Evolutionary conservation across 1,284 basidiomycete genomes (phyloP).

Genomic region (Ustilago vetiveriae): DNA sequence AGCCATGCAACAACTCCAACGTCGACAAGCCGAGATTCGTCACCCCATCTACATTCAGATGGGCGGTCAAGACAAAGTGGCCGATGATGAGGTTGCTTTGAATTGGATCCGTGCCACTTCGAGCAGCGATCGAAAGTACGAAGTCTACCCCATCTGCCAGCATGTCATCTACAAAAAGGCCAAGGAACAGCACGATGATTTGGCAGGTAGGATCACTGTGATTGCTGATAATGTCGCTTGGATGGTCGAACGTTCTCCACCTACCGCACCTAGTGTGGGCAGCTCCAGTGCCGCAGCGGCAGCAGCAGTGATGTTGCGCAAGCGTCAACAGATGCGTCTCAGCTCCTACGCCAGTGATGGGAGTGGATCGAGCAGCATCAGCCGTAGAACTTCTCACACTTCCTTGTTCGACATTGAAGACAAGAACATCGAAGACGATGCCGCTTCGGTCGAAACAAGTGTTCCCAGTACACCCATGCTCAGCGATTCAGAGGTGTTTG

Average conservation of each 20-base stretch:
- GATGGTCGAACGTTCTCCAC: slow-evolving; percentile 59
- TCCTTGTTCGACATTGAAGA: slow-evolving; percentile 26
- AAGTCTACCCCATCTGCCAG: slow-evolving; percentile 64
- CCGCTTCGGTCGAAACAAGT: slow-evolving; percentile 14
- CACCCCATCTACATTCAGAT: slow-evolving; percentile 61
- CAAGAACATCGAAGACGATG: slow-evolving; percentile 10
- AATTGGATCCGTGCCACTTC: slow-evolving; percentile 43
- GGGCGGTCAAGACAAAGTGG: slow-evolving; percentile 59
- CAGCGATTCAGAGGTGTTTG: slow-evolving; percentile 5
- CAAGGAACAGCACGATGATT: slow-evolving; percentile 63
- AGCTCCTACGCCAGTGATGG: slow-evolving; percentile 30
- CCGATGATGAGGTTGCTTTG: slow-evolving; percentile 34
- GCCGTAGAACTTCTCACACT: slow-evolving; percentile 18
- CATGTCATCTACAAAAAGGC: slow-evolving; percentile 65
- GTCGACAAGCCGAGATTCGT: slow-evolving; percentile 32
- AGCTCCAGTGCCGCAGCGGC: background rate
- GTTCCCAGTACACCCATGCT: slow-evolving; percentile 19
- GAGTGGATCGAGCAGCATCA: slow-evolving; percentile 17
- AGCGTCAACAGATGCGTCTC: slow-evolving; percentile 23
- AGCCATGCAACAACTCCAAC: slow-evolving; percentile 43
- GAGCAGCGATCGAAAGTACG: slow-evolving; percentile 49
- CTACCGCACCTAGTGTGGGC: slow-evolving; percentile 1
- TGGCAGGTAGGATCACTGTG: slow-evolving; percentile 58
- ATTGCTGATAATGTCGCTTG: slow-evolving; percentile 63
- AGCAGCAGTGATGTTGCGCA: background rate